Conservation (phyloP, 805 yeast species). For the Saturnispora saitoi region DNA sequence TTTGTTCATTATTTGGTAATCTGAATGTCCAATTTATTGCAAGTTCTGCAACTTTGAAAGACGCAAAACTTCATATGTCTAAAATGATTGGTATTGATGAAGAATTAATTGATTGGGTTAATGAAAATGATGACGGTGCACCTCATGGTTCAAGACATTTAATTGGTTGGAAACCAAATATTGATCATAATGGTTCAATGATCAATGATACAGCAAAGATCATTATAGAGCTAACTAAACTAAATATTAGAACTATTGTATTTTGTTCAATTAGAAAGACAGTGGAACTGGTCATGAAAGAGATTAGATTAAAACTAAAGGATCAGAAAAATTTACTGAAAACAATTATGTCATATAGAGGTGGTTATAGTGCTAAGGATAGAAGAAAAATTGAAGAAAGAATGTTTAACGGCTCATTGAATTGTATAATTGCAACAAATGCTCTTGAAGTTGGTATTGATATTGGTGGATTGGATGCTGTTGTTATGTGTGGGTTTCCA, state of each 20-base stretch:
- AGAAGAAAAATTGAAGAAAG: constrained; percentile 80
- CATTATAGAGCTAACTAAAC: constrained; percentile 53
- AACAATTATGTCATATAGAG: constrained; percentile 88
- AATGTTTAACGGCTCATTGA: constrained; percentile 79
- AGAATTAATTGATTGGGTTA: constrained; percentile 46
- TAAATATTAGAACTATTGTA: constrained; percentile 71
- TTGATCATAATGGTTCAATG: constrained; percentile 52
- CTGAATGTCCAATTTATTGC: constrained; percentile 59
- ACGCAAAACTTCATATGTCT: constrained; percentile 66
- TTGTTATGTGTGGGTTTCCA: constrained; percentile 89
- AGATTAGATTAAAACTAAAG: constrained; percentile 50
- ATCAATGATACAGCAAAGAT: constrained; percentile 71
- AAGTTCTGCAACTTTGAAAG: constrained; percentile 86
- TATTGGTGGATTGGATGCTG: constrained; percentile 88
- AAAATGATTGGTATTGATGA: constrained; percentile 58
- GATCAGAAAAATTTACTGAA: constrained; percentile 38
- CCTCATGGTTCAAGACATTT: constrained; percentile 72
- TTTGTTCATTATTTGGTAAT: constrained; percentile 49
- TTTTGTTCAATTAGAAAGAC: constrained; percentile 81
- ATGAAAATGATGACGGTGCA: constrained; percentile 64
- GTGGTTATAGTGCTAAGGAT: constrained; percentile 85
- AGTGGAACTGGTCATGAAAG: constrained; percentile 84
- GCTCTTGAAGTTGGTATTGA: constrained; percentile 95
- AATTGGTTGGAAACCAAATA: constrained; percentile 81
- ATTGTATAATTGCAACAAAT: constrained; percentile 88